Base-by-base conservation (phyloP, 1,139 yeast species). In the Debaryomyces sp. region DNA sequence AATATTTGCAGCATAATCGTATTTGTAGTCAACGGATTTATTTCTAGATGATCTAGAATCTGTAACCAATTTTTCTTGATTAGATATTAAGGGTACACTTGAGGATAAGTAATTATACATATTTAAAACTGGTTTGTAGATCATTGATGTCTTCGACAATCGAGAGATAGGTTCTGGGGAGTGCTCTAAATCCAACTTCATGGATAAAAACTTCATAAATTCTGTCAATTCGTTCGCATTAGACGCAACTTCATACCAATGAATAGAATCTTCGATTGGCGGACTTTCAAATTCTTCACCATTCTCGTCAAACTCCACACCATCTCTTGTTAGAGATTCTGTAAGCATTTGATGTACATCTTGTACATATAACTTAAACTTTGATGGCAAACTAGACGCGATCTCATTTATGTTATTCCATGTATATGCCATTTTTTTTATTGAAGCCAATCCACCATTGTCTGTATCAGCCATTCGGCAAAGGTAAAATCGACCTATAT, bases 351-450 rank as follows among this genome's bases (percentile, higher is more conserved):
- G 60, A 45, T 74, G 68, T 0, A 76, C 71, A 60, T 79, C 83
- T 53, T 78, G 78, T n/a, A 78, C 82, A 49, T 76, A 78, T n/a
- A 79, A 56, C 47, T 75, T 77, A 61, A 79, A 79, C 13, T 63
- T 56, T 1, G 81, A 70, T 0, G 77, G 72, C 17, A 60, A 57
- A 1, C 59, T 56, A 1, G 59, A 55, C 2, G 57, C 52, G 6
- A 61, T 54, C 4, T 51, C 54, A 12, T 56, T 55, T 5, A 59
- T 46, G 22, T 59, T 62, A 12, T 58, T 45, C 61, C 62, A 62
- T 0, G 59, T 58, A 8, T 55, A 49, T 10, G 54, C 55, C 78
- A 76, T 73, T 44, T 67, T 64, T 22, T 64, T 64, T 6, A 73
- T 54, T 0, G 77, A 66, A 2, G 68, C 56, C 13, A 77, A 56